Evolutionary conservation across 169 alveolate genomes (phyloP).

Genomic region (Miamiensis avidus): DNA sequence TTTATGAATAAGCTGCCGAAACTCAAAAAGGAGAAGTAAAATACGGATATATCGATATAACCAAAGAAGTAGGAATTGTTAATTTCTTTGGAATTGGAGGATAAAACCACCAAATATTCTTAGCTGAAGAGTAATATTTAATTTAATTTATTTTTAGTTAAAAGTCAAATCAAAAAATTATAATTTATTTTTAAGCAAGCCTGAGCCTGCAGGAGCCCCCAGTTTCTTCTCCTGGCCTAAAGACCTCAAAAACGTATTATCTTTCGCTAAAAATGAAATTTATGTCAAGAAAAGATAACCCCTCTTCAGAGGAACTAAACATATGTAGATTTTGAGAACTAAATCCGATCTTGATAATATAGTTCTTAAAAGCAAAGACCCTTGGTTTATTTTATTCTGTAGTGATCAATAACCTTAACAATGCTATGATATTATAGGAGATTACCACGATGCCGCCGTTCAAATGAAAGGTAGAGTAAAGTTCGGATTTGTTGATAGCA

Average conservation of each 20-base stretch:
- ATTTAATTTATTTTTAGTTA: too few relatives aligned
- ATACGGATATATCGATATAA: background rate
- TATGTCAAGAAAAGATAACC: background rate
- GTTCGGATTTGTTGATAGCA: background rate
- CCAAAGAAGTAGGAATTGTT: background rate
- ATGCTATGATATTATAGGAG: background rate
- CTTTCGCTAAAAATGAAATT: background rate
- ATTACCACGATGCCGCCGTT: background rate
- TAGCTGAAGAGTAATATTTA: background rate
- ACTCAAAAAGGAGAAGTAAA: background rate
- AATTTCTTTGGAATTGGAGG: background rate
- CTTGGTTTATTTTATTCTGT: background rate
- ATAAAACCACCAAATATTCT: background rate
- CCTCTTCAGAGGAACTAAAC: background rate
- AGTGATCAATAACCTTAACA: background rate
- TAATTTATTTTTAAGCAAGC: background rate
- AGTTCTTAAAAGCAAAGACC: background rate
- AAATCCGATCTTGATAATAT: background rate
- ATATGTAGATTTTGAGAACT: background rate
- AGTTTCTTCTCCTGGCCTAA: background rate
- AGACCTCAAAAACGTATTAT: background rate
- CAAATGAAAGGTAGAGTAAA: background rate
- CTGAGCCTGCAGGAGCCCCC: background rate
- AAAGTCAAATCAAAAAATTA: too few relatives aligned
- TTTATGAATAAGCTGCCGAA: background rate